Evolutionary conservation across 441 rosid species (phyloP), one percentile per base, ranked within the genome.

Genomic region (Adansonia rubrostipa): DNA sequence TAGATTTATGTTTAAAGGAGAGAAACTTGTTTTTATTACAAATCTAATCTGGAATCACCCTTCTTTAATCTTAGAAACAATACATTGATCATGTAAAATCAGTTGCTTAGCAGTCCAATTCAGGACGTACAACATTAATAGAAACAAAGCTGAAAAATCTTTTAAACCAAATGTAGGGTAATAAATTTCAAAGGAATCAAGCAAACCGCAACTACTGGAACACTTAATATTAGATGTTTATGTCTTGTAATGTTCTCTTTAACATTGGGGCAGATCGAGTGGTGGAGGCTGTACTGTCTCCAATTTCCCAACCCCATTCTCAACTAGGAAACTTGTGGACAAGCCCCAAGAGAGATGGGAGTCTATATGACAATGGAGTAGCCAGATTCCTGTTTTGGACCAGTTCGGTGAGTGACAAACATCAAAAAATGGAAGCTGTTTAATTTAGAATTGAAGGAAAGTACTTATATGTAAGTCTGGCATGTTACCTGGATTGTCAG

Each of bases 291-390:
- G 89, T 10, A 91, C 96, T 0, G 89, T 48, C 74, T 90, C 91
- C 78, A 86, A 72, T 56, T 22, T 40, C 56, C 95, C 92, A 53
- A 77, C 81, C 67, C 95, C 95, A 71, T 91, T 91, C 83, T 88
- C 89, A 20, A 88, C 92, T 33, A 91, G 77, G 85, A 88, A 87
- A 74, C 83, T 76, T 87, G 85, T 89, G 9, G 89, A 92, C 14
- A 90, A 44, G 76, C 93, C 95, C 87, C 71, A 80, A 17, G 80
- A 77, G 22, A 91, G 83, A 82, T 91, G 95, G 4, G 88, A 65
- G 84, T 91, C 93, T 11, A 91, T n/a, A 85, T 91, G 93, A 77
- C 95, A 91, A 48, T 89, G 93, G 88, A 91, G 78, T 71, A 91
- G 70, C 95, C 95, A 91, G 58, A 88, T 82, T 79, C 95, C 95